These are phyloP conservation scores for Selenicereus undatus DNA, from an alignment of 148 eudicot species.

Conservation along the genomic window DNA sequence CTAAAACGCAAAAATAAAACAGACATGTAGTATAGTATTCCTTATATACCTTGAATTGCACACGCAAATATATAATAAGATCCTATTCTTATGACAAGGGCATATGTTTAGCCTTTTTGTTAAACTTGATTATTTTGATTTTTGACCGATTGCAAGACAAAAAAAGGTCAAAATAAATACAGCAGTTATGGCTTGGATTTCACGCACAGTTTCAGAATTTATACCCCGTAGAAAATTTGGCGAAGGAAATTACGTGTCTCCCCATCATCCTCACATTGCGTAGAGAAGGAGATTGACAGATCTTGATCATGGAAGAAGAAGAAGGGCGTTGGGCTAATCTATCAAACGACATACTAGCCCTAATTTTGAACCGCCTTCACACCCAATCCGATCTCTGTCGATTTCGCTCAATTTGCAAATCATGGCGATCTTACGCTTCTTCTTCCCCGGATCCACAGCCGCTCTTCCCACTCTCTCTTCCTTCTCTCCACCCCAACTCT, in stretches of 20 bases:
- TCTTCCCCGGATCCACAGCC: neutral
- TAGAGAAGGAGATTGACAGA: neutral
- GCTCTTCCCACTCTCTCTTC: constrained; percentile 26
- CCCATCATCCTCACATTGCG: neutral
- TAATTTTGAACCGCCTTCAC: constrained; percentile 16
- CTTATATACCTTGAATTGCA: too few relatives aligned
- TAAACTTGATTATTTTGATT: too few relatives aligned
- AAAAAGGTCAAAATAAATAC: too few relatives aligned
- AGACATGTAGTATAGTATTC: too few relatives aligned
- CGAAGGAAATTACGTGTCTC: neutral
- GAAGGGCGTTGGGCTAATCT: constrained; percentile 24
- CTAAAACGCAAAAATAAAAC: too few relatives aligned
- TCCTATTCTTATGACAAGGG: too few relatives aligned
- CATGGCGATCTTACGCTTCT: constrained; percentile 25
- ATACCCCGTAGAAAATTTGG: too few relatives aligned
- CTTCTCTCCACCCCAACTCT: constrained; percentile 14
- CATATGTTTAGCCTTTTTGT: too few relatives aligned
- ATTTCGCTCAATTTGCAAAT: constrained; percentile 28
- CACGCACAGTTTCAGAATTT: too few relatives aligned
- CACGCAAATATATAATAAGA: too few relatives aligned
- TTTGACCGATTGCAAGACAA: too few relatives aligned
- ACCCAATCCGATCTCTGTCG: constrained; percentile 21
- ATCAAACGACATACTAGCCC: constrained; percentile 16
- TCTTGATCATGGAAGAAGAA: constrained; percentile 8
- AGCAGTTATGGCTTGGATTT: too few relatives aligned